Percentiles rank a stretch among this genome's conserved stretches.
phyloP scores from a whole-genome alignment of 257 asterid species.

The Ocimum tenuiflorum region DNA sequence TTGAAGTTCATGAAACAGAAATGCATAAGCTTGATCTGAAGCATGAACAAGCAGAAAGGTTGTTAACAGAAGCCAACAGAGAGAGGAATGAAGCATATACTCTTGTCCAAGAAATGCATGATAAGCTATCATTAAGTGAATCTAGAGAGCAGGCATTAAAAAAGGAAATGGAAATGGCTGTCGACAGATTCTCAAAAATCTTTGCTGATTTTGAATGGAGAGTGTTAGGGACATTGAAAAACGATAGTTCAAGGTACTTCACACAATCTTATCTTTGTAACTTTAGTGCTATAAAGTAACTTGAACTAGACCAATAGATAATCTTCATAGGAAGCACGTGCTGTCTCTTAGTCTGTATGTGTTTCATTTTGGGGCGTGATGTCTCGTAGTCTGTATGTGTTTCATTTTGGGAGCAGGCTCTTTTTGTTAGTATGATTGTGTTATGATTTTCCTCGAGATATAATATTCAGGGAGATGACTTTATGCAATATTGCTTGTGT shows the following conservation, averaged over 20 bases:
- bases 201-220: constrained; percentile 51
- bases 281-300: neutral
- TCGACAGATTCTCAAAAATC: constrained; percentile 32
- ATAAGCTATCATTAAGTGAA: constrained; percentile 29
- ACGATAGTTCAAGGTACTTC: constrained; percentile 48
- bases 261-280: constrained; percentile 11
- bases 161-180: constrained; percentile 41
- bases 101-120: constrained; percentile 44
- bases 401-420: neutral
- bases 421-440: neutral
- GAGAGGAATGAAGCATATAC: constrained; percentile 13
- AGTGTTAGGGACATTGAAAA: constrained; percentile 31
- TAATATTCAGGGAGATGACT: too few species aligned
- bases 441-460: constrained; percentile 7
- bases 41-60: constrained; percentile 25
- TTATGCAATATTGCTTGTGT: too few species aligned
- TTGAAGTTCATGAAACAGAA: constrained; percentile 31
- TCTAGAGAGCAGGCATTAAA: constrained; percentile 41
- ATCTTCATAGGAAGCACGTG: neutral
- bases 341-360: too few species aligned
- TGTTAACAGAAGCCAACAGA: too few species aligned
- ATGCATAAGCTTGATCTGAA: constrained; percentile 32
- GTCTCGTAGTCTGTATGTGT: too few species aligned
- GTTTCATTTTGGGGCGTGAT: neutral
- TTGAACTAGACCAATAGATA: neutral